phyloP scores from a whole-genome alignment of 257 asterid genomes.

The Asclepias syriaca region DNA sequence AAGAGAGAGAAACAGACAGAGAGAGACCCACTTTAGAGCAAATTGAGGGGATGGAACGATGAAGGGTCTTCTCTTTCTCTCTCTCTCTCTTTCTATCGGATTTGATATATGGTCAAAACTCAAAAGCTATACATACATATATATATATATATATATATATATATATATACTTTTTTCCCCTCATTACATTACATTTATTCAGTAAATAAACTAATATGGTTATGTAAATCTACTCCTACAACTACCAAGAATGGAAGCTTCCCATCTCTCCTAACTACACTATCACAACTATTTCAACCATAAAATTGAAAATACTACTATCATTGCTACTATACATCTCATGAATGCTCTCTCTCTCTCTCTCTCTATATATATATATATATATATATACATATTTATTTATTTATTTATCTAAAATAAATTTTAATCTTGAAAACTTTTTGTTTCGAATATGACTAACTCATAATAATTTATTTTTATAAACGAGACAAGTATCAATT shows the following conservation, averaged over 20 bases:
- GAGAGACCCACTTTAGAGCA: neutral
- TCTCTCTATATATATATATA: too few species aligned
- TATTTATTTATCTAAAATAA: too few species aligned
- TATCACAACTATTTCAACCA: neutral
- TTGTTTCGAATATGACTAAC: too few species aligned
- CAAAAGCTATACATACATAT: neutral
- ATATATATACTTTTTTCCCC: too few species aligned
- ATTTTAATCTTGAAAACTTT: too few species aligned
- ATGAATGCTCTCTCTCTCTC: too few species aligned
- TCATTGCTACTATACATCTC: neutral
- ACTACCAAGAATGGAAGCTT: slow-evolving; percentile 5
- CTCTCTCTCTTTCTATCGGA: neutral
- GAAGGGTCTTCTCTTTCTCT: neutral
- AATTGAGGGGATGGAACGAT: neutral
- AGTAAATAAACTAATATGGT: slow-evolving; percentile 10
- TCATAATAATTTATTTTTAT: too few species aligned
- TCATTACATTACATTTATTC: slow-evolving; percentile 1
- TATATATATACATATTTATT: too few species aligned
- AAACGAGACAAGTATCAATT: too few species aligned
- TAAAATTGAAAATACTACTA: too few species aligned
- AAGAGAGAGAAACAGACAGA: too few species aligned
- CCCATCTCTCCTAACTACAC: neutral
- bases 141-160: too few species aligned
- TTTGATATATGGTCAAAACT: slow-evolving; percentile 17
- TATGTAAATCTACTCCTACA: slow-evolving; percentile 9